Percentiles rank a stretch among this genome's conserved stretches.
phyloP scores from a whole-genome alignment of 1,284 basidiomycete genomes.

The Neolentinus lepideus region DNA sequence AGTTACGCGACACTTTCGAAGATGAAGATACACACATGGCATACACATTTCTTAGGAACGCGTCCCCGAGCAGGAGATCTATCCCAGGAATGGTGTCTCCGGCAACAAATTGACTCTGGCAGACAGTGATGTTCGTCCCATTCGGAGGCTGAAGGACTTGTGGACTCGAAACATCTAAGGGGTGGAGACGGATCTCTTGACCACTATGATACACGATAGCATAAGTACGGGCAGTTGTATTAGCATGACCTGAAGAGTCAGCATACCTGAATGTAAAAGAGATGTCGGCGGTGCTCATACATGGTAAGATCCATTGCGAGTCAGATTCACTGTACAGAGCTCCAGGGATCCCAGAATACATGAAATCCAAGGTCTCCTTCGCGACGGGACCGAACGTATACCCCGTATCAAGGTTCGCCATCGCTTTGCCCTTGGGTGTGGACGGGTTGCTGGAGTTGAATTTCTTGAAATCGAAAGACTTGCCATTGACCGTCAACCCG shows the following conservation, averaged over 20 bases:
- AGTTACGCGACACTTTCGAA: not conserved
- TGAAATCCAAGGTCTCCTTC: constrained; percentile 18
- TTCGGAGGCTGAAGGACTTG: constrained; percentile 4
- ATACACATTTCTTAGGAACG: constrained; percentile 33
- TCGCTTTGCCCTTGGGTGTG: constrained; percentile 18
- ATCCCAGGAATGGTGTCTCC: constrained; percentile 14
- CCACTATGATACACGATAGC: constrained; percentile 7
- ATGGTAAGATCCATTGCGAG: constrained; percentile 19
- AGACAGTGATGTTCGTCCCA: constrained; percentile 13
- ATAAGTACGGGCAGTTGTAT: no score
- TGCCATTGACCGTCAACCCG: constrained; percentile 20
- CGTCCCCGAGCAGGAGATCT: constrained; percentile 30
- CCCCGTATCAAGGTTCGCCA: constrained; percentile 24
- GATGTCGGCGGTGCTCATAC: constrained; percentile 15
- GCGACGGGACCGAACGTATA: constrained; percentile 22
- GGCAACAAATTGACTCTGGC: constrained; percentile 14
- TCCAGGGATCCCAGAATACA: constrained; percentile 21
- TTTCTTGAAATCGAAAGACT: constrained; percentile 18
- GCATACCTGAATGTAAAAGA: constrained; percentile 21
- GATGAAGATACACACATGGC: constrained; percentile 21
- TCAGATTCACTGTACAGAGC: constrained; percentile 13
- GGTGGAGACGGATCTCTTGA: constrained; percentile 16
- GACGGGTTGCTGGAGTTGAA: constrained; percentile 16
- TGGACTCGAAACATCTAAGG: constrained; percentile 18
- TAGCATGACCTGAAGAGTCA: no score